Evolutionary conservation across 2,329 filamentous ascomycete species (phyloP), one percentile per base, ranked within the genome.

Genomic region (Chaetomiaceae sp.): DNA sequence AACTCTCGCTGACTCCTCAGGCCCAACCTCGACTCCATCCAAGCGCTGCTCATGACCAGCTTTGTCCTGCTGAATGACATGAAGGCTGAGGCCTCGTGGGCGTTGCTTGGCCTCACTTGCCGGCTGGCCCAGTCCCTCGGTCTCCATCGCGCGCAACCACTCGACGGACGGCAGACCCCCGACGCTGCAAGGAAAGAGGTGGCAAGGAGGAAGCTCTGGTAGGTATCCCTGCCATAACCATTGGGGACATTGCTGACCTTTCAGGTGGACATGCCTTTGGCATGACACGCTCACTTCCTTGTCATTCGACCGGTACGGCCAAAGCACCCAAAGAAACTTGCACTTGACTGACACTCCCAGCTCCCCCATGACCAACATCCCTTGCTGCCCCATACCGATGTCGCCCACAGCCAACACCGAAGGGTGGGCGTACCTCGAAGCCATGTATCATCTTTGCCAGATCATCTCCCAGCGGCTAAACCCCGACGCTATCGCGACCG

Each of bases 61-160:
- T 85, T 85, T 57, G 82, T 84, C 2, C 71, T 86, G 2, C 70
- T 85, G 23, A 86, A 86, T 59, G 83, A 86, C 55, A 86, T 86
- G 83, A 85, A 85, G 63, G 82, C 83, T 1, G 83, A 86, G 62
- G 83, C 81, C 0, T 85, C 83, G 0, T 86, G 83, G 83, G 82
- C 82, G 0, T 66, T 86, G 49, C 75, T 84, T 47, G 83, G 82
- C 0, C 74, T 85, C 40, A 84, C 82, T 0, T 84, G 82, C 56
- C 76, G 83, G 23, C 72, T 86, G n/a, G 83, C 83, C 0, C 82
- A 85, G 63, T 84, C 82, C 0, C 71, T 86, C 1, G 83, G 83
- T 4, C 70, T 86, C 11, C 83, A 86, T 62, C 72, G 79, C 7
- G 66, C 72, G 20, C 72, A 70, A 11, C 66, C 69, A 1, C 67